Evolutionary conservation across 1,284 basidiomycete species (phyloP), one percentile per base, ranked within the genome.

Genomic region (Mycosarcoma mackinlayi): DNA sequence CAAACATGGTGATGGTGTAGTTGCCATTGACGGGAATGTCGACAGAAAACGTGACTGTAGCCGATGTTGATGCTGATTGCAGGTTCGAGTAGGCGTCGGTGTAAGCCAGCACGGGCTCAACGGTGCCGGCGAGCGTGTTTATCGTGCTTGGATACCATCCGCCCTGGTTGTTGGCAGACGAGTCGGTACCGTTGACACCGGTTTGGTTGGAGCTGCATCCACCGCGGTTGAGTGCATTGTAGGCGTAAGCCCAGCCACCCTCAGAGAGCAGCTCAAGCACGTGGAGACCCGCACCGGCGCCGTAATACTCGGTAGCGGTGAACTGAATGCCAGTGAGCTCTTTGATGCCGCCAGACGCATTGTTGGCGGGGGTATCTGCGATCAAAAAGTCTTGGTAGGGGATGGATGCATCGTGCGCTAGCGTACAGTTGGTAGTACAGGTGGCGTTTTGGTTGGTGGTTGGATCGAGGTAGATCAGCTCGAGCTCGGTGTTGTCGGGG

Each of bases 371-470:
- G 14, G 61, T 60, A 57, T 75, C 62, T 54, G 86, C 83, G 77
- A 95, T 93, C 45, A 94, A 84, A 83, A 93, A 95, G 82, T 95
- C 93, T 82, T 95, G 92, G 82, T 93, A 95, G 3, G 88, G 87
- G 52, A 96, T 84, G 9, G 88, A 86, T 1, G 90, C 81, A 78
- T 84, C 70, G 70, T 84, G 80, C 2, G 76, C 73, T 14, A 85
- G 75, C 3, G 79, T 68, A 64, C 84, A 85, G 59, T 80, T 64
- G 67, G 53, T 75, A 37, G 77, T 76, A 71, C 84, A 85, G 11
- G 79, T 83, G 31, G 89, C 92, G 78, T 89, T 86, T 52, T 89
- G 88, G 0, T 90, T 89, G 16, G 89, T 92, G 4, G 84, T 79
- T 0, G 91, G 90, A 78, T 98, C 92, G 49, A 91, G 84, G 78